Evolutionary conservation across 768 basidiomycete genomes (phyloP), one percentile per base, ranked within the genome.

Genomic region (Lentinula raphanica): DNA sequence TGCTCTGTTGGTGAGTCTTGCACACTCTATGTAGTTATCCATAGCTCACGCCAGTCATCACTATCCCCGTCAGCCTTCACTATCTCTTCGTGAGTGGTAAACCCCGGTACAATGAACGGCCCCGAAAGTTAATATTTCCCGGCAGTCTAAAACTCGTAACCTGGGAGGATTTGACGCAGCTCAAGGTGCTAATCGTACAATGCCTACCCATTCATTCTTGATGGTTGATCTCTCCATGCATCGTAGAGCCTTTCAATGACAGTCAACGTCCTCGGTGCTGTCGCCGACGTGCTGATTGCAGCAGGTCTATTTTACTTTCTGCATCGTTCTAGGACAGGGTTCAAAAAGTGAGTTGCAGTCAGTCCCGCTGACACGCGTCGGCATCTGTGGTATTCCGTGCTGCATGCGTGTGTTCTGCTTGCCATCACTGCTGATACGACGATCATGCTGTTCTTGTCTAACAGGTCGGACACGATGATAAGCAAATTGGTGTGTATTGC

Each of bases 241-340:
- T 51, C 49, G n/a, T 56, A 82, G 81, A 75, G 77, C 29, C 69
- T 82, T 29, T 83, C 82, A 3, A 81, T 82, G 74, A 72, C 79
- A 48, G 80, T 84, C 38, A 83, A 84, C 61, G 72, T 79, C 5
- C 64, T 82, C 32, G 80, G 78, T 8, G 81, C 79, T 7, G 72
- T 74, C 15, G 69, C 77, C 15, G 82, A 84, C 62, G 72, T 79
- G 31, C 60, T 77, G 54, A 84, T 84, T 48, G 77, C 81, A 35
- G 73, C 72, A 44, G 72, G 76, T 29, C 68, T 84, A 25, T 80
- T 78, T 63, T 74, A 69, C 60, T 79, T 80, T 64, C 71, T 84
- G 12, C 76, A 78, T 44, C 69, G 71, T 36, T 81, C 81, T 36
- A 70, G 79, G 42, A 83, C 81, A 27, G 80, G 81, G 3, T 82